These are phyloP conservation scores for Colletotrichum kahawae DNA, from an alignment of 2,329 filamentous ascomycete genomes.

Conservation along the genomic window DNA sequence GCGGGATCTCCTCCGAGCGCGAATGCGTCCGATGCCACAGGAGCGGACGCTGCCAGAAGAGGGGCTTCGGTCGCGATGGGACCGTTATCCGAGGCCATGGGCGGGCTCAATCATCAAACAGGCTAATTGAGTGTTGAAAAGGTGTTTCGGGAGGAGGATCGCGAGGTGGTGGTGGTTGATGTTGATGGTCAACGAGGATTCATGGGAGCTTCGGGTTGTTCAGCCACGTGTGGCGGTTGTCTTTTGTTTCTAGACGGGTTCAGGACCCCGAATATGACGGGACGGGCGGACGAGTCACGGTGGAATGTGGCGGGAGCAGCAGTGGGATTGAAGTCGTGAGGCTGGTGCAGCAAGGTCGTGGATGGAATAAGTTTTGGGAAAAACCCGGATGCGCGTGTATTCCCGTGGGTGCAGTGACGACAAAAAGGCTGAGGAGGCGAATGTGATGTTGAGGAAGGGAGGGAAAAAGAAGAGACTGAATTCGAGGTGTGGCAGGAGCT, in stretches of 20 bases:
- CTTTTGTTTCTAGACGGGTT: constrained; percentile 3
- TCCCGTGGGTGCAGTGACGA: neutral
- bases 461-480: constrained; percentile 12
- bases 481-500: constrained; percentile 22
- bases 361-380: neutral
- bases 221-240: constrained; percentile 22
- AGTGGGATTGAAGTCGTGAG: constrained; percentile 5
- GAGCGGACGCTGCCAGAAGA: constrained; percentile 39
- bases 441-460: constrained; percentile 14
- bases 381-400: neutral
- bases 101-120: constrained; percentile 17
- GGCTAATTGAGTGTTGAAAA: neutral
- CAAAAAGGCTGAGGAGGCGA: neutral
- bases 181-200: constrained; percentile 14
- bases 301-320: constrained; percentile 18
- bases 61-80: constrained; percentile 57
- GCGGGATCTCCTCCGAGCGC: constrained; percentile 37
- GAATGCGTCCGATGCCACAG: constrained; percentile 44
- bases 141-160: neutral
- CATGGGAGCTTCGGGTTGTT: constrained; percentile 20
- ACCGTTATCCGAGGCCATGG: constrained; percentile 61
- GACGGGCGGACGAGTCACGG: constrained; percentile 20
- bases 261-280: constrained; percentile 19
- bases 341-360: neutral
- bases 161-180: constrained; percentile 15